Percentiles rank a stretch among this genome's conserved stretches.
Evolutionary conservation across 257 asterid species (phyloP).

Genomic region (Gentiana dahurica): DNA sequence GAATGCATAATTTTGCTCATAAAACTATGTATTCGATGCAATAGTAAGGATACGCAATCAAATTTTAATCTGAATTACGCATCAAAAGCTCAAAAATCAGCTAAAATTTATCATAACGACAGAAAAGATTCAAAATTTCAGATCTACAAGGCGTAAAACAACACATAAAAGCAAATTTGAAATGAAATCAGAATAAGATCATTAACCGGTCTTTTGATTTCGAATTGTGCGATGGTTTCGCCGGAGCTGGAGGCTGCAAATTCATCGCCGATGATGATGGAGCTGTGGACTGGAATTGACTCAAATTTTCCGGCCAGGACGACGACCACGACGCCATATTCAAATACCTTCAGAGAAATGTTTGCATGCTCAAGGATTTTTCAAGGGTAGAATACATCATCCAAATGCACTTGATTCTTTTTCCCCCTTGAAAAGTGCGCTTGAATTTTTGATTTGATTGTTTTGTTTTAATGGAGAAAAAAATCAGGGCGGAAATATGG

Average conservation of each 20-base stretch:
- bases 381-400: not conserved
- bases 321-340: slow-evolving; percentile 50
- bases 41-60: slow-evolving; percentile 21
- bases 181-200: slow-evolving; percentile 12
- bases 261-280: slow-evolving; percentile 28
- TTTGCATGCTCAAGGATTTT: slow-evolving; percentile 13
- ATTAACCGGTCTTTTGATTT: slow-evolving; percentile 44
- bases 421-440: slow-evolving; percentile 7
- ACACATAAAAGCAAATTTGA: slow-evolving; percentile 15
- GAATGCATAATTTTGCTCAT: too few relatives aligned
- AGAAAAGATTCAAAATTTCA: slow-evolving; percentile 13
- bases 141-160: slow-evolving; percentile 17
- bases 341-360: slow-evolving; percentile 7
- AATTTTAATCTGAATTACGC: slow-evolving; percentile 14
- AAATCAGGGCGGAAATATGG: slow-evolving; percentile 20
- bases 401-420: too few relatives aligned
- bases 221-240: slow-evolving; percentile 18
- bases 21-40: not conserved
- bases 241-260: slow-evolving; percentile 24
- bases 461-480: slow-evolving; percentile 6
- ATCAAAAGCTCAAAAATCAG: slow-evolving; percentile 13
- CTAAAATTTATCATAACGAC: slow-evolving; percentile 3
- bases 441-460: slow-evolving; percentile 14
- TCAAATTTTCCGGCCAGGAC: slow-evolving; percentile 46
- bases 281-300: slow-evolving; percentile 19